Conservation (phyloP, 78 protist species). For the Dictyostelium intermedium region DNA sequence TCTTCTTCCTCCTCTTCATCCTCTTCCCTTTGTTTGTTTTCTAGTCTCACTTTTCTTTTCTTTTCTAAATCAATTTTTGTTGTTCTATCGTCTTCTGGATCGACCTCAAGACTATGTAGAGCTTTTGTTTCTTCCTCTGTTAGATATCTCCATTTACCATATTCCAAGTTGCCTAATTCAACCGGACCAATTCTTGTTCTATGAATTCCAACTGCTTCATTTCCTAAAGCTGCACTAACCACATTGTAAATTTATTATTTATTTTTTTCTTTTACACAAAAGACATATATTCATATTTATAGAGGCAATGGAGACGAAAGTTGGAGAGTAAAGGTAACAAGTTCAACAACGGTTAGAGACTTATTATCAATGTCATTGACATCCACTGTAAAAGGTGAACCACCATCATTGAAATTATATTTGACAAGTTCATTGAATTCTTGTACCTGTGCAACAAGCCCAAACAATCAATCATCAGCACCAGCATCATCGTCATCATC, state of each 20-base stretch:
- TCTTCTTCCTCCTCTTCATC: not conserved
- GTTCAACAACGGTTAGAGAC: conserved; percentile 42
- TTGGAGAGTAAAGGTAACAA: conserved; percentile 52
- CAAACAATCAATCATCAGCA: not conserved
- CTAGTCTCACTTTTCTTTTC: not conserved
- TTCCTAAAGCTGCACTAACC: conserved; percentile 53
- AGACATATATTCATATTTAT: conserved; percentile 49
- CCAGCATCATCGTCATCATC: not conserved
- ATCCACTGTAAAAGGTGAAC: conserved; percentile 31
- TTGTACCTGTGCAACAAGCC: not conserved
- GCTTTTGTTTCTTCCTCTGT: conserved; percentile 27
- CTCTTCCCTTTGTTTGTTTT: not conserved
- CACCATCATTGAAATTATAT: conserved; percentile 26
- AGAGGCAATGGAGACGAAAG: conserved; percentile 74
- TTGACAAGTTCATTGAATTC: conserved; percentile 5
- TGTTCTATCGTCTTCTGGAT: not conserved
- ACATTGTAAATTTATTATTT: not conserved
- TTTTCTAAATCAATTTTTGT: not conserved
- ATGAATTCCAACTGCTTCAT: conserved; percentile 73
- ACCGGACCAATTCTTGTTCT: conserved; percentile 72
- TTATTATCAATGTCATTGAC: conserved; percentile 40
- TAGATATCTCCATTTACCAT: conserved; percentile 60
- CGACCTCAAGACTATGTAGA: not conserved
- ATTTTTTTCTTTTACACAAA: not conserved
- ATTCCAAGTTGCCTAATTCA: conserved; percentile 42